Conservation (phyloP, 1,139 yeast species). For the Magnusiomyces tetraspermus region DNA sequence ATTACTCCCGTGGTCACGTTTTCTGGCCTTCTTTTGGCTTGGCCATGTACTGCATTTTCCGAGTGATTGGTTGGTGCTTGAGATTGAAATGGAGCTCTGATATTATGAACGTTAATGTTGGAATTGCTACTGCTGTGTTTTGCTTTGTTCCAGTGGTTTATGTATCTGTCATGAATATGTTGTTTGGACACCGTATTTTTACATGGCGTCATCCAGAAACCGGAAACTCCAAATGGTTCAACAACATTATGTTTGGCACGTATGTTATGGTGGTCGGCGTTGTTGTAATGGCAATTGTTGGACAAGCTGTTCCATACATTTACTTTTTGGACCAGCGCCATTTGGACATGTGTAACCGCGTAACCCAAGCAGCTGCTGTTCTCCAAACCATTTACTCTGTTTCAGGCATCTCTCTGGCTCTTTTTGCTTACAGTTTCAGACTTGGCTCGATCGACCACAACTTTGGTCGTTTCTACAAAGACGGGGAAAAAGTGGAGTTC, state of each 20-base stretch:
- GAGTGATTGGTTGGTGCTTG: slow-evolving; percentile 52
- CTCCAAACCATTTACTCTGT: slow-evolving; percentile 51
- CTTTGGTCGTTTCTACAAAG: slow-evolving; percentile 29
- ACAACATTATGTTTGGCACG: slow-evolving; percentile 43
- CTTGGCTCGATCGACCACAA: slow-evolving; percentile 49
- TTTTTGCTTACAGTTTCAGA: slow-evolving; percentile 44
- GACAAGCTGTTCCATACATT: slow-evolving; percentile 55
- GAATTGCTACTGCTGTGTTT: slow-evolving; percentile 54
- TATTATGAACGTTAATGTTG: slow-evolving; percentile 39
- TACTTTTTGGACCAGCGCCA: slow-evolving; percentile 42
- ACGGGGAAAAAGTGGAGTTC: slow-evolving; percentile 18
- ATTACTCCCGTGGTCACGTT: slow-evolving; percentile 51
- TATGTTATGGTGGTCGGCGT: slow-evolving; percentile 51
- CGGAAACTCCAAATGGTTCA: slow-evolving; percentile 49
- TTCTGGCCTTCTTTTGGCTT: slow-evolving; percentile 52
- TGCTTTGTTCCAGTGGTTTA: slow-evolving; percentile 41
- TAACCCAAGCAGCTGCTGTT: slow-evolving; percentile 50
- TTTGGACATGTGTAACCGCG: slow-evolving; percentile 46
- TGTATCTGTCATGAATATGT: slow-evolving; percentile 42
- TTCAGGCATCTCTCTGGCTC: slow-evolving; percentile 43
- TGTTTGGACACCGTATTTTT: slow-evolving; percentile 66
- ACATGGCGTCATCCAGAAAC: slow-evolving; percentile 79
- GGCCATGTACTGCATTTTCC: slow-evolving; percentile 43
- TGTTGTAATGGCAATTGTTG: slow-evolving; percentile 57
- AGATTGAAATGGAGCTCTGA: slow-evolving; percentile 53